Percentiles rank a stretch among this genome's conserved stretches.
Conservation (phyloP, 169 alveolate genomes). For the Plasmodium coatneyi region DNA sequence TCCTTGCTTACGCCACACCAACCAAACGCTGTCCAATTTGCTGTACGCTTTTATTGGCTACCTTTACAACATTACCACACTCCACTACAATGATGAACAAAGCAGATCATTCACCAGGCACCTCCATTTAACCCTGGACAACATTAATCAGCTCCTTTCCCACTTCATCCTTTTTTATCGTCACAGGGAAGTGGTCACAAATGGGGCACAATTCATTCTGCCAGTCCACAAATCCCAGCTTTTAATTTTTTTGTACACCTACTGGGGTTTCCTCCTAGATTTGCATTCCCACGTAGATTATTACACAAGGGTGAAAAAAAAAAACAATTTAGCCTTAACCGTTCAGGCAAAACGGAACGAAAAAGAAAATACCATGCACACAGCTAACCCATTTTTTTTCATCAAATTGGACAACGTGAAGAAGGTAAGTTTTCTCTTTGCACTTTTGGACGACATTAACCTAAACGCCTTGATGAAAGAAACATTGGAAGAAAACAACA, state of each 20-base stretch:
- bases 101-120: not conserved
- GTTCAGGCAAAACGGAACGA: not conserved
- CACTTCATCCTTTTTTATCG: conserved; percentile 30
- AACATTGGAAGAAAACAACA: conserved; percentile 22
- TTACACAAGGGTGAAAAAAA: not conserved
- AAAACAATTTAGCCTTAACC: not conserved
- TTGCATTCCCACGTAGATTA: not conserved
- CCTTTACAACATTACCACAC: conserved; percentile 21
- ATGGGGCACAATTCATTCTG: not conserved
- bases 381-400: conserved; percentile 6
- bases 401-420: conserved; percentile 24
- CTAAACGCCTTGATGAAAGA: conserved; percentile 28
- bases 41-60: conserved; percentile 39
- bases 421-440: conserved; percentile 7
- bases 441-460: conserved; percentile 14
- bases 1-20: not conserved
- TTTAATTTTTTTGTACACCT: conserved; percentile 53
- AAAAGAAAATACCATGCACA: not conserved
- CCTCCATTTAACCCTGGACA: conserved; percentile 29
- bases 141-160: conserved; percentile 24
- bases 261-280: conserved; percentile 18
- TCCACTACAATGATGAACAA: not conserved
- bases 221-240: conserved; percentile 69
- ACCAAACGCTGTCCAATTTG: conserved; percentile 48
- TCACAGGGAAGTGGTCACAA: conserved; percentile 4